These are phyloP conservation scores for Patellifolia procumbens DNA, from an alignment of 179 eudicot species.

Conservation along the genomic window DNA sequence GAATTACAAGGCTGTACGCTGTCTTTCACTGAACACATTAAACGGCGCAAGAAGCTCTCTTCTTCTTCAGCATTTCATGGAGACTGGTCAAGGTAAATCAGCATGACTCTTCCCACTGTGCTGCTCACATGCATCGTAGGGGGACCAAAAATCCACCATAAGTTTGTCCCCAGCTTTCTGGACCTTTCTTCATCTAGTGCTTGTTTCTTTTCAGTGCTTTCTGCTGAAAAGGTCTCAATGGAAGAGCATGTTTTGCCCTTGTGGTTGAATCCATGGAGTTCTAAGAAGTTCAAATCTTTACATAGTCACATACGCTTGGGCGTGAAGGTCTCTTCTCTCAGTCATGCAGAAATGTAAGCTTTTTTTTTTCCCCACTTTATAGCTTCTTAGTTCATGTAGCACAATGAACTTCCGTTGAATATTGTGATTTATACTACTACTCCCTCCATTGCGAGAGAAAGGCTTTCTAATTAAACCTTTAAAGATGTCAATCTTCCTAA, in stretches of 20 bases:
- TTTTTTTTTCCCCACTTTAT: neutral
- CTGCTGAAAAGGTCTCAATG: slow-evolving; percentile 63
- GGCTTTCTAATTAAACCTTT: neutral
- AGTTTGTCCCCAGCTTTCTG: neutral
- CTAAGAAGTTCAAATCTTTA: slow-evolving; percentile 38
- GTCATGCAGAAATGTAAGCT: slow-evolving; percentile 62
- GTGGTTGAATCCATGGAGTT: slow-evolving; percentile 71
- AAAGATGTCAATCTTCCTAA: neutral
- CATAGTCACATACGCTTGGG: slow-evolving; percentile 60
- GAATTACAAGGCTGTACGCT: slow-evolving; percentile 88
- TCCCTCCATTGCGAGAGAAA: neutral
- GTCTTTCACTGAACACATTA: slow-evolving; percentile 72
- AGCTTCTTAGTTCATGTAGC: neutral
- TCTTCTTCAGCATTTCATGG: slow-evolving; percentile 70
- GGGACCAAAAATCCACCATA: too few species aligned
- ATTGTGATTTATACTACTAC: neutral
- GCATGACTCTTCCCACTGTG: slow-evolving; percentile 6
- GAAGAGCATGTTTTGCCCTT: slow-evolving; percentile 82
- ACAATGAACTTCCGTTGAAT: neutral
- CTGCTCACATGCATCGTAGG: neutral
- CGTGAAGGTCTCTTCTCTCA: slow-evolving; percentile 74
- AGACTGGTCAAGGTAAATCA: slow-evolving; percentile 77
- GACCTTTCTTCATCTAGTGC: neutral
- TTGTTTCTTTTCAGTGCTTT: slow-evolving; percentile 55
- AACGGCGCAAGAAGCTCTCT: slow-evolving; percentile 86